These are phyloP conservation scores for Chlamydomonas sphaeroides DNA, from an alignment of 139 green algal genomes.

Conservation along the genomic window DNA sequence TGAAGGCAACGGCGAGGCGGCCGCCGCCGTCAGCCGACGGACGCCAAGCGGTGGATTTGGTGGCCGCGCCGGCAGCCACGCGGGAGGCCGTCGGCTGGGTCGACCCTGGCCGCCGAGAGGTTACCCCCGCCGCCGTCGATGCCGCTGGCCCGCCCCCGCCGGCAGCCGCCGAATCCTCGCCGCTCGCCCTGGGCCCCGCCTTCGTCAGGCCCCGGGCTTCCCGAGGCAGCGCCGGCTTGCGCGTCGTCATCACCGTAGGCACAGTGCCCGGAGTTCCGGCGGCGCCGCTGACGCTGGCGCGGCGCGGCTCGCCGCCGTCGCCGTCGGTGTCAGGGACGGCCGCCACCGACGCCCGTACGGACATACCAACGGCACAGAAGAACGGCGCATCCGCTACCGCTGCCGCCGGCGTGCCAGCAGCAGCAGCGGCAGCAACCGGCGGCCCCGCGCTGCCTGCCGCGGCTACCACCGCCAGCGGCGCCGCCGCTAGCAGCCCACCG, in stretches of 20 bases:
- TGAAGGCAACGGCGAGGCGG: too few relatives aligned
- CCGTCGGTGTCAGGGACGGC: neutral
- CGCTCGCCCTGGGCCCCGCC: neutral
- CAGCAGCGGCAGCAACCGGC: too few relatives aligned
- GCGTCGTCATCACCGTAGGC: neutral
- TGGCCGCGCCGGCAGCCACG: too few relatives aligned
- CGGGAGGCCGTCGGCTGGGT: too few relatives aligned
- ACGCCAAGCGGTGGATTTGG: too few relatives aligned
- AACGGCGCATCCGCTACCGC: neutral
- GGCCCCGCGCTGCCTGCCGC: neutral
- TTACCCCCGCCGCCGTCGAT: neutral
- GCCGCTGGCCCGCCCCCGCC: neutral
- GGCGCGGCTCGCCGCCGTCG: neutral
- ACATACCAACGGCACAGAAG: slow-evolving; percentile 20
- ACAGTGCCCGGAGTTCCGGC: neutral
- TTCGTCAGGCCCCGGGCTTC: neutral
- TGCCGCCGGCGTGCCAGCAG: neutral
- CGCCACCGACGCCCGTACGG: neutral
- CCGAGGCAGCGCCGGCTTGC: slow-evolving; percentile 18
- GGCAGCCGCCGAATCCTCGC: neutral
- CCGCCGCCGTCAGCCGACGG: neutral
- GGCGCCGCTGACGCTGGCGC: neutral
- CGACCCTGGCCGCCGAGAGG: neutral
- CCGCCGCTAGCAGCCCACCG: too few relatives aligned
- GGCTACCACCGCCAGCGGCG: neutral